These are phyloP conservation scores for Leucocoprinus leucothites DNA, from an alignment of 768 basidiomycete genomes.

Conservation along the genomic window DNA sequence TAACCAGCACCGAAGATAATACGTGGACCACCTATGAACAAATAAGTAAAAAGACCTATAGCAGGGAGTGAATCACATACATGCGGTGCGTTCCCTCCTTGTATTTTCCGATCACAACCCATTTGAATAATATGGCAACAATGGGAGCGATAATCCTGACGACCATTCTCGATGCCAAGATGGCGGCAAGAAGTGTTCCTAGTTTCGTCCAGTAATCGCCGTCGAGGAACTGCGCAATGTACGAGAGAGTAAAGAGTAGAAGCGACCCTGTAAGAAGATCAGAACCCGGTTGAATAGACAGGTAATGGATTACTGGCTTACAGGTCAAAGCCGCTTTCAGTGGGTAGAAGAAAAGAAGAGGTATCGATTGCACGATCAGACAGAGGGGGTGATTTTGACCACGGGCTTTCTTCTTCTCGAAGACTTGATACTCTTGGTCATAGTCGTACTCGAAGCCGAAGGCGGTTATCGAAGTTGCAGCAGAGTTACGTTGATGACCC, in stretches of 20 bases:
- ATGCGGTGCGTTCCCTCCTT: conserved; percentile 33
- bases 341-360: conserved; percentile 41
- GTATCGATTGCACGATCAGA: conserved; percentile 39
- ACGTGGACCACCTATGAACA: conserved; percentile 32
- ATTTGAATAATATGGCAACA: conserved; percentile 40
- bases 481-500: conserved; percentile 6
- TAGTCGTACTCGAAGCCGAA: conserved; percentile 27
- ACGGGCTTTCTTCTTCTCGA: conserved; percentile 22
- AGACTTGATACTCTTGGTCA: conserved; percentile 19
- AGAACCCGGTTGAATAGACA: background rate
- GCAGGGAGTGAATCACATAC: conserved; percentile 20
- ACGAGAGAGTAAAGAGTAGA: conserved; percentile 36
- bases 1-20: conserved; percentile 44
- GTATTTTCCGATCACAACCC: conserved; percentile 43
- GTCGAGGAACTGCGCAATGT: conserved; percentile 25
- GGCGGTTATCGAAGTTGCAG: conserved; percentile 19
- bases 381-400: conserved; percentile 35
- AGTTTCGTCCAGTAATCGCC: conserved; percentile 32
- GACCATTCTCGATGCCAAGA: conserved; percentile 30
- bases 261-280: conserved; percentile 28
- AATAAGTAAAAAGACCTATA: background rate
- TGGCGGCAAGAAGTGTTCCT: conserved; percentile 29
- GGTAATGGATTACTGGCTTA: conserved; percentile 16
- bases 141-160: conserved; percentile 36
- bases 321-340: conserved; percentile 41